These are phyloP conservation scores for Fusarium redolens DNA, from an alignment of 2,329 filamentous ascomycete species.

Conservation along the genomic window DNA sequence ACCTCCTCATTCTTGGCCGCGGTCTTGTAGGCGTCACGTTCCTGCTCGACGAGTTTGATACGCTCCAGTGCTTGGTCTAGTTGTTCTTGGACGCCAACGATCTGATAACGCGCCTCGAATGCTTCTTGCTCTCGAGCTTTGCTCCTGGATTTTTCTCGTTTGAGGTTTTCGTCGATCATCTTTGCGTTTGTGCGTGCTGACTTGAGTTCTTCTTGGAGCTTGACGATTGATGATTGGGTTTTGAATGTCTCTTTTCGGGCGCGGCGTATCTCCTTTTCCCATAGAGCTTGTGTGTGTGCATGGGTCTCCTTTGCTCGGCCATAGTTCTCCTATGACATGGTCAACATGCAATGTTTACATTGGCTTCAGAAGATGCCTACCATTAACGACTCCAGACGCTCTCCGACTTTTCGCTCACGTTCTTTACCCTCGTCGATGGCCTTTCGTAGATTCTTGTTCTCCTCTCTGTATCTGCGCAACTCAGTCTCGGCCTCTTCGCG, in stretches of 20 bases:
- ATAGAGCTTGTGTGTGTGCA: conserved; percentile 72
- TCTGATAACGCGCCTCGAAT: conserved; percentile 73
- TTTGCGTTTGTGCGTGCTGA: conserved; percentile 65
- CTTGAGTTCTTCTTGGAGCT: conserved; percentile 80
- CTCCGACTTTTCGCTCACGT: conserved; percentile 72
- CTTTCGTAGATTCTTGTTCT: conserved; percentile 64
- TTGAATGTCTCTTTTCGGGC: conserved; percentile 80
- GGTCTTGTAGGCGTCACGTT: conserved; percentile 79
- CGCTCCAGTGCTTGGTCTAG: conserved; percentile 72
- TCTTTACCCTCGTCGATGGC: conserved; percentile 74
- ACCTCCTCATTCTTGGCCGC: conserved; percentile 80
- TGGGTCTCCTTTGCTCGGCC: conserved; percentile 76
- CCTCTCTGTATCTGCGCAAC: conserved; percentile 71
- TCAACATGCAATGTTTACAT: conserved; percentile 19
- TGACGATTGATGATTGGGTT: conserved; percentile 74
- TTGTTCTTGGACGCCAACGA: conserved; percentile 74
- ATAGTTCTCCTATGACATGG: conserved; percentile 71
- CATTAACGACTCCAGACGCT: conserved; percentile 76
- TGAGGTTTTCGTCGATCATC: conserved; percentile 67
- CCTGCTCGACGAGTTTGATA: conserved; percentile 75
- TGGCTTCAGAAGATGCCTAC: conserved; percentile 56
- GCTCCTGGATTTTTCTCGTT: conserved; percentile 72
- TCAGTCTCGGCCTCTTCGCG: conserved; percentile 80
- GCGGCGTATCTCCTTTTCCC: conserved; percentile 79
- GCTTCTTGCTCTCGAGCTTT: conserved; percentile 74